These are phyloP conservation scores for Alternaria tenuissima DNA, from an alignment of 2,329 filamentous ascomycete species.

Conservation along the genomic window DNA sequence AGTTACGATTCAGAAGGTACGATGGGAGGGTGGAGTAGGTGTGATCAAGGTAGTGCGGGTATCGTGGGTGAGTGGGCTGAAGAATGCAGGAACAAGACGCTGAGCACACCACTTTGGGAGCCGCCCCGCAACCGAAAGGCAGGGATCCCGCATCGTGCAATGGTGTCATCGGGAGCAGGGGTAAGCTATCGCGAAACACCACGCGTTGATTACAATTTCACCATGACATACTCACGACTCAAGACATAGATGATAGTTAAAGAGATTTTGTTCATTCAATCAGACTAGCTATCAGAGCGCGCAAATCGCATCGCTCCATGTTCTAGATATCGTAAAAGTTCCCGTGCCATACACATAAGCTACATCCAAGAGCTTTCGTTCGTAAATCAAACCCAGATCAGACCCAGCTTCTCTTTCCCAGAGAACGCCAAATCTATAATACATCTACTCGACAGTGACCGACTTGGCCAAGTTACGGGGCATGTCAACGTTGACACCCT, in stretches of 20 bases:
- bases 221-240: neutral
- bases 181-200: conserved; percentile 4
- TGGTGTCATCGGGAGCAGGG: conserved; percentile 25
- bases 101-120: conserved; percentile 7
- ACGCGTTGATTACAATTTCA: neutral
- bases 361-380: conserved; percentile 32
- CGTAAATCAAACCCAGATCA: conserved; percentile 35
- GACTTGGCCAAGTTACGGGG: conserved; percentile 98
- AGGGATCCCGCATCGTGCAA: conserved; percentile 19
- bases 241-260: neutral
- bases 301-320: conserved; percentile 21
- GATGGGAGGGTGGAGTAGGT: neutral
- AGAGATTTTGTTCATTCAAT: conserved; percentile 26
- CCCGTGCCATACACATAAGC: conserved; percentile 23
- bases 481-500: conserved; percentile 98
- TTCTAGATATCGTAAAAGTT: conserved; percentile 28
- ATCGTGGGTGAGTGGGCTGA: conserved; percentile 19
- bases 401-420: conserved; percentile 30
- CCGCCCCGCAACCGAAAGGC: conserved; percentile 27
- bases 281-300: conserved; percentile 17
- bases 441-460: conserved; percentile 90
- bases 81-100: conserved; percentile 39
- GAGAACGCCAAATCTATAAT: conserved; percentile 23
- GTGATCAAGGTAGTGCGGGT: neutral
- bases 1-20: neutral